Evolutionary conservation across 2,329 filamentous ascomycete genomes (phyloP).

Genomic region (Didymosphaeria variabile): DNA sequence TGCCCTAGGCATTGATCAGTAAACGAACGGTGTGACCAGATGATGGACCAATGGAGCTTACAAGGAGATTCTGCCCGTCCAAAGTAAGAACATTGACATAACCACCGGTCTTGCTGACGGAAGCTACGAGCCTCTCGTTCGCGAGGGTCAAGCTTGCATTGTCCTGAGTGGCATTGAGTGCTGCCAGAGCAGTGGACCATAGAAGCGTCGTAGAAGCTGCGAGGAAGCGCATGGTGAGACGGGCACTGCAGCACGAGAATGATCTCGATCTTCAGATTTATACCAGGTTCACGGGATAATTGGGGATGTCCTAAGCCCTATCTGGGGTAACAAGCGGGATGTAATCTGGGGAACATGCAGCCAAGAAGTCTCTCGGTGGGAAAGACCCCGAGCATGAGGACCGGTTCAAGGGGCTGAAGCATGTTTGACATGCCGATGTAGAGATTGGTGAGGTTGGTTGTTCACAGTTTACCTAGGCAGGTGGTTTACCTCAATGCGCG

Average conservation of each 20-base stretch:
- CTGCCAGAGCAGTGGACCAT: not conserved
- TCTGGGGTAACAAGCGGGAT: not conserved
- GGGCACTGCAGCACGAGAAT: not conserved
- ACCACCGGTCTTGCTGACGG: conserved; percentile 39
- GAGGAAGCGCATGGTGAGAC: not conserved
- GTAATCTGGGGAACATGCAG: not conserved
- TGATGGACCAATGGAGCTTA: not conserved
- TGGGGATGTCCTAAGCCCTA: not conserved
- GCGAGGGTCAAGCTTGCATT: conserved; percentile 1
- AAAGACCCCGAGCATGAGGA: not conserved
- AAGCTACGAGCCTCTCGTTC: conserved; percentile 9
- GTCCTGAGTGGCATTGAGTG: not conserved
- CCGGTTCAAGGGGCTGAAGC: not conserved
- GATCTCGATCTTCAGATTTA: not conserved
- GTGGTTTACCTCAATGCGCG: not conserved
- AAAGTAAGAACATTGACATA: conserved; percentile 56
- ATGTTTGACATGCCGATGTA: not conserved
- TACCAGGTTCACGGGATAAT: conserved; percentile 3
- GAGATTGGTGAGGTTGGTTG: not conserved
- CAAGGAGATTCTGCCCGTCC: conserved; percentile 63
- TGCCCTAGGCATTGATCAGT: not conserved
- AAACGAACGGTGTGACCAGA: not conserved
- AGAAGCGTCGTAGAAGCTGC: not conserved
- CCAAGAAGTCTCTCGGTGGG: conserved; percentile 3
- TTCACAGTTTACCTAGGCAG: too few relatives aligned